Conservation (phyloP, 495 filamentous ascomycete genomes). For the Neurospora sp. region DNA sequence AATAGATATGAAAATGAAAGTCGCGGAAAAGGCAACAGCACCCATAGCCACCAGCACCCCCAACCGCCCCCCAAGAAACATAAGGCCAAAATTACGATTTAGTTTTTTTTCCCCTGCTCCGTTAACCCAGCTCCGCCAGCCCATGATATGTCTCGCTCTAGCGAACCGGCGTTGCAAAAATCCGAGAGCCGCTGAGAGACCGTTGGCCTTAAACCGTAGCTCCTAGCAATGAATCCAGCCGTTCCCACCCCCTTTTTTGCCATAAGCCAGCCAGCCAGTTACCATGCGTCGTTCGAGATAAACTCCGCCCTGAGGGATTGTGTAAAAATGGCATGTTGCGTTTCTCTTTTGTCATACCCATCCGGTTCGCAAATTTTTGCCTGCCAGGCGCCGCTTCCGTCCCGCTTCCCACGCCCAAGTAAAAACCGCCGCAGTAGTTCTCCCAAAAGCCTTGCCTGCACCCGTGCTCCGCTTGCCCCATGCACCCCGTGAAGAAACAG, state of each 20-base stretch:
- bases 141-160: neutral
- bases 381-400: slow-evolving; percentile 14
- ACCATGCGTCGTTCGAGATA: slow-evolving; percentile 26
- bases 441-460: slow-evolving; percentile 24
- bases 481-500: slow-evolving; percentile 20
- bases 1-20: neutral
- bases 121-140: neutral
- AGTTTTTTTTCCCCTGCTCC: neutral
- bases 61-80: neutral
- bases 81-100: neutral
- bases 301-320: slow-evolving; percentile 23
- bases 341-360: slow-evolving; percentile 36
- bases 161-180: neutral
- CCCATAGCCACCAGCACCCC: neutral
- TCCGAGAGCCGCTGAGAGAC: neutral
- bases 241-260: slow-evolving; percentile 1
- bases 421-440: slow-evolving; percentile 12
- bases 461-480: slow-evolving; percentile 4
- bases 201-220: neutral
- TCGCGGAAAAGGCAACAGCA: neutral
- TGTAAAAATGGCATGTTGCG: slow-evolving; percentile 21
- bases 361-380: slow-evolving; percentile 24
- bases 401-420: slow-evolving; percentile 5
- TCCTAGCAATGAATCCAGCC: neutral
- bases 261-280: slow-evolving; percentile 20